A percentile compares a stretch with the other conserved stretches of the same genome.
Evolutionary conservation across 2,329 filamentous ascomycete genomes (phyloP).

Genomic region (Scytalidium lignicola): DNA sequence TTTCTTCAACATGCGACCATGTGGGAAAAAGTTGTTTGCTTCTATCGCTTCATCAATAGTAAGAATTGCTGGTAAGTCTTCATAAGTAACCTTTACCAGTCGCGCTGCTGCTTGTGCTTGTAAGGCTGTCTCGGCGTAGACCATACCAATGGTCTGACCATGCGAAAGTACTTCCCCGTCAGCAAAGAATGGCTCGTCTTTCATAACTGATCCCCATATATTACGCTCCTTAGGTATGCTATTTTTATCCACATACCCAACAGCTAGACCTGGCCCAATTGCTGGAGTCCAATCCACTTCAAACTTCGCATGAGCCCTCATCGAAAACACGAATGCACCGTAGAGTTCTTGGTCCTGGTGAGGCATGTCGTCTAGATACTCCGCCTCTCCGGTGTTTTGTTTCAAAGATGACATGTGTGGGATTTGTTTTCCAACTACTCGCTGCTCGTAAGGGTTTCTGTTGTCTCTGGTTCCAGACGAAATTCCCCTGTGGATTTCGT

Average conservation of each 20-base stretch:
- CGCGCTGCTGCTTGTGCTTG: constrained; percentile 73
- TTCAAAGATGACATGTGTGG: constrained; percentile 85
- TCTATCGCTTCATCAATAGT: constrained; percentile 93
- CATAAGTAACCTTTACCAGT: constrained; percentile 81
- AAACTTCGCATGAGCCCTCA: constrained; percentile 80
- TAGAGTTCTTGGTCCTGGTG: constrained; percentile 79
- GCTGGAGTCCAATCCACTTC: constrained; percentile 70
- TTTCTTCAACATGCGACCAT: constrained; percentile 74
- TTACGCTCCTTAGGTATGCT: constrained; percentile 78
- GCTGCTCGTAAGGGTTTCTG: constrained; percentile 70
- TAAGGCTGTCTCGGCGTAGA: constrained; percentile 74
- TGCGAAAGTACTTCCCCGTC: constrained; percentile 82
- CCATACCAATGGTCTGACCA: constrained; percentile 87
- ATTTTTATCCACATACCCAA: constrained; percentile 74
- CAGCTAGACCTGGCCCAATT: constrained; percentile 58
- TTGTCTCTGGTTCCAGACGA: constrained; percentile 73
- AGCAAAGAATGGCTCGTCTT: constrained; percentile 85
- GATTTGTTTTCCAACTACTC: constrained; percentile 73
- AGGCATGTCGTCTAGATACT: constrained; percentile 93
- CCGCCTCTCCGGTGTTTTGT: constrained; percentile 86
- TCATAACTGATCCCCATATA: constrained; percentile 68
- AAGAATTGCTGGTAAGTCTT: constrained; percentile 80
- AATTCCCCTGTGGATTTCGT: constrained; percentile 77
- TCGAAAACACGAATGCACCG: constrained; percentile 80
- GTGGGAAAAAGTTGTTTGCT: constrained; percentile 78